Conservation (phyloP, 2,329 filamentous ascomycete genomes). For the Parastagonospora nodorum region DNA sequence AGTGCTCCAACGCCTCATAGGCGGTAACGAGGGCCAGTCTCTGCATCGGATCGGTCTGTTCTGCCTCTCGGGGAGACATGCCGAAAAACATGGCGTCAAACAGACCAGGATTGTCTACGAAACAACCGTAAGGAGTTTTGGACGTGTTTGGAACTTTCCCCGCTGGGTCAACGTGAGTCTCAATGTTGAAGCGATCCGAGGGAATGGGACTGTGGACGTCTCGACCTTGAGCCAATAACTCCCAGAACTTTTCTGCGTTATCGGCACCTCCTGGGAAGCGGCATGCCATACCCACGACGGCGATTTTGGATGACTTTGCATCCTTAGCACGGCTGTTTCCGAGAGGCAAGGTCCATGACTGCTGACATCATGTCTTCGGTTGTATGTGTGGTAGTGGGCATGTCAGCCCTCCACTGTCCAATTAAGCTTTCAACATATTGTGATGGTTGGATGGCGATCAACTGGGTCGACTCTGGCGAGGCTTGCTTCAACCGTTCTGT, state of each 20-base stretch:
- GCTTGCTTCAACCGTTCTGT: too few relatives aligned
- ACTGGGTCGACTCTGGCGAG: too few relatives aligned
- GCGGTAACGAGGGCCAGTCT: conserved; percentile 75
- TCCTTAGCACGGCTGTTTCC: too few relatives aligned
- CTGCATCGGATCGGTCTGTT: conserved; percentile 81
- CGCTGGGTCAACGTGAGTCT: conserved; percentile 20
- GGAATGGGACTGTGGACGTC: conserved; percentile 37
- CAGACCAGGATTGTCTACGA: conserved; percentile 73
- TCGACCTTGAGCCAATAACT: conserved; percentile 31
- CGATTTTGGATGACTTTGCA: conserved; percentile 21
- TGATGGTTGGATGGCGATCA: too few relatives aligned
- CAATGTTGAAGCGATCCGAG: conserved; percentile 17
- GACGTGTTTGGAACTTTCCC: conserved; percentile 16
- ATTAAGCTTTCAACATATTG: too few relatives aligned
- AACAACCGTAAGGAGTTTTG: conserved; percentile 72
- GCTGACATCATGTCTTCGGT: too few relatives aligned
- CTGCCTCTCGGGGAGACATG: conserved; percentile 81
- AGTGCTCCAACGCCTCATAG: conserved; percentile 82
- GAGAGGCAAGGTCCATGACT: too few relatives aligned
- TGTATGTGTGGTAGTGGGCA: too few relatives aligned
- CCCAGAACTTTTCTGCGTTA: conserved; percentile 39
- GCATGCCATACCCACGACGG: conserved; percentile 44
- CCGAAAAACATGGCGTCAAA: conserved; percentile 88
- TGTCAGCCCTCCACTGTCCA: too few relatives aligned
- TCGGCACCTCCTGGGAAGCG: conserved; percentile 31